Evolutionary conservation across 371 early-diverging fungal genomes (phyloP).

Genomic region (Actinomucor elegans): DNA sequence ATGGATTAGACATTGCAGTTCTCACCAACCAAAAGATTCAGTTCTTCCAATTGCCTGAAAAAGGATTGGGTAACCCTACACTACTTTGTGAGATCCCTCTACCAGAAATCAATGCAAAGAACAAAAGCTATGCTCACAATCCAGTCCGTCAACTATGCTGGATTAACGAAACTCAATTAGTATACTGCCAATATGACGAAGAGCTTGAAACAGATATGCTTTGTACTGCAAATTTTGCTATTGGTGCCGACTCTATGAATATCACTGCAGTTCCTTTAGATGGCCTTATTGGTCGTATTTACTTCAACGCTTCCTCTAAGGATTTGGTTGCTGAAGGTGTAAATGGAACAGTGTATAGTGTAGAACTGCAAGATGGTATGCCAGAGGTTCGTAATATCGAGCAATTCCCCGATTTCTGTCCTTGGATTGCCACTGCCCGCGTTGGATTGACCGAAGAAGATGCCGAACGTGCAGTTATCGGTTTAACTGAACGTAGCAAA

Average conservation of each 20-base stretch:
- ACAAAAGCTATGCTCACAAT: constrained; percentile 8
- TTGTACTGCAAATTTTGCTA: constrained; percentile 17
- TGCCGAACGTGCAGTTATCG: constrained; percentile 58
- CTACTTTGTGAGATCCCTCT: constrained; percentile 12
- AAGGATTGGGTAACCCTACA: constrained; percentile 25
- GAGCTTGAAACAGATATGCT: constrained; percentile 24
- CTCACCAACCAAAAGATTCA: constrained; percentile 55
- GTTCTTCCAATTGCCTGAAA: constrained; percentile 44
- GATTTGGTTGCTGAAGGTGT: constrained; percentile 50
- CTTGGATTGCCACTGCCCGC: constrained; percentile 67
- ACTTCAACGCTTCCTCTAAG: constrained; percentile 26
- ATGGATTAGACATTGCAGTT: constrained; percentile 72
- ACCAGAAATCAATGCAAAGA: constrained; percentile 2
- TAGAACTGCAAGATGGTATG: constrained; percentile 16
- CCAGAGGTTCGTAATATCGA: constrained; percentile 5
- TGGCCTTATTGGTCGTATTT: constrained; percentile 21
- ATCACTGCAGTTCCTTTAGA: constrained; percentile 19
- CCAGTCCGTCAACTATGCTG: constrained; percentile 38
- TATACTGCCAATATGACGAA: constrained; percentile 35
- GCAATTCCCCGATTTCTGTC: constrained; percentile 60
- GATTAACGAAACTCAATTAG: constrained; percentile 28
- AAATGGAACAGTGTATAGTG: constrained; percentile 45
- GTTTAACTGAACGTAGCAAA: constrained; percentile 78
- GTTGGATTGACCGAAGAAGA: constrained; percentile 37
- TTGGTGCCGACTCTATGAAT: constrained; percentile 1